A percentile compares a stretch with the other conserved stretches of the same genome.
phyloP scores from a whole-genome alignment of 495 filamentous ascomycete genomes.

The Podospora anserina region DNA sequence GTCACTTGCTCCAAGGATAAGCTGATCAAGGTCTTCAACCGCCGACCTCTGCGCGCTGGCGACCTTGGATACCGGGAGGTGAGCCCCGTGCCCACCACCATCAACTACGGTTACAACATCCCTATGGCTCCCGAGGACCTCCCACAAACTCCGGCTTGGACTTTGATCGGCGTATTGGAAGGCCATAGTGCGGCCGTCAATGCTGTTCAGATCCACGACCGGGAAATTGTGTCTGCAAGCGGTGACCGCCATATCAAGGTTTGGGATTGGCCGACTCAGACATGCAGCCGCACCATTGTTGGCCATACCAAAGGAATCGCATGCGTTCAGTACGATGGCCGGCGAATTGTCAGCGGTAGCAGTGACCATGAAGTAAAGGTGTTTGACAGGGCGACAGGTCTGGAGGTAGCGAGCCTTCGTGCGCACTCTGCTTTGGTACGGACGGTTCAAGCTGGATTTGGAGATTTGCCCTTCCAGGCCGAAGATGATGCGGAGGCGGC shows the following conservation, averaged over 20 bases:
- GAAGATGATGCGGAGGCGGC: slow-evolving; percentile 71
- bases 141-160: slow-evolving; percentile 58
- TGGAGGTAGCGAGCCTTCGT: slow-evolving; percentile 81
- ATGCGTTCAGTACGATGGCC: slow-evolving; percentile 95
- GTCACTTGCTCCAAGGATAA: slow-evolving; percentile 98
- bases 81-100: slow-evolving; percentile 52
- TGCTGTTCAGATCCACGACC: slow-evolving; percentile 83
- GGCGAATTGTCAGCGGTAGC: slow-evolving; percentile 92
- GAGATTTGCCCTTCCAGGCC: slow-evolving; percentile 75
- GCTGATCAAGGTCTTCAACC: slow-evolving; percentile 92
- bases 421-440: slow-evolving; percentile 82
- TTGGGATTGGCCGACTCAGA: slow-evolving; percentile 83
- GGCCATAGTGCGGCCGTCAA: slow-evolving; percentile 93
- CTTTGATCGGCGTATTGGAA: slow-evolving; percentile 70
- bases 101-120: slow-evolving; percentile 48
- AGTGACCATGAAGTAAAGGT: slow-evolving; percentile 94
- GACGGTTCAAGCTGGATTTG: slow-evolving; percentile 91
- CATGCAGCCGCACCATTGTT: slow-evolving; percentile 68
- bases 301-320: slow-evolving; percentile 96
- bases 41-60: slow-evolving; percentile 61
- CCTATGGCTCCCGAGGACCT: slow-evolving; percentile 40
- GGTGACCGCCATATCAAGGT: slow-evolving; percentile 89
- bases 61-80: slow-evolving; percentile 62
- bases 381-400: slow-evolving; percentile 77
- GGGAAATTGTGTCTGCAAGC: slow-evolving; percentile 88